A percentile compares a stretch with the other conserved stretches of the same genome.
Conservation (phyloP, 495 filamentous ascomycete species). For the Pseudoneurospora amorphoporcata region DNA sequence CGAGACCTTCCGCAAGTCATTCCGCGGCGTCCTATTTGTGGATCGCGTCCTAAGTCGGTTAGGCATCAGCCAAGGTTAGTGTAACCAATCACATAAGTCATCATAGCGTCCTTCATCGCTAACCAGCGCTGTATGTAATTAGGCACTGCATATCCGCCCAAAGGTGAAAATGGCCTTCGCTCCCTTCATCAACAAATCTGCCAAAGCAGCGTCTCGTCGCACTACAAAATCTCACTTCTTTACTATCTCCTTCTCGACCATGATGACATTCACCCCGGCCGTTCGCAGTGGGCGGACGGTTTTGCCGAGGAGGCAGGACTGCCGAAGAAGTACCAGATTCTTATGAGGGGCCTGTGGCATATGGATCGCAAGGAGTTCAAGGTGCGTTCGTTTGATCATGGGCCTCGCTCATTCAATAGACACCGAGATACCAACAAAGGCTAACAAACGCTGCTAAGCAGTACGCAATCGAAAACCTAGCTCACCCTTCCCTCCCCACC, state of each 20-base stretch:
- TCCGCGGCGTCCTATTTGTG: constrained; percentile 62
- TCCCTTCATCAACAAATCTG: constrained; percentile 56
- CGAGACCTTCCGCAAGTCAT: constrained; percentile 46
- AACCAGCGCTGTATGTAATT: constrained; percentile 16
- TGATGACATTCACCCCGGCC: constrained; percentile 37
- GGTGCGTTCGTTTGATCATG: constrained; percentile 21
- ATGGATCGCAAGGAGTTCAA: constrained; percentile 62
- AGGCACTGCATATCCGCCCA: constrained; percentile 58
- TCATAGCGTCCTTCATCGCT: neutral
- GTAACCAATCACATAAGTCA: neutral
- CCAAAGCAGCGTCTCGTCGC: constrained; percentile 44
- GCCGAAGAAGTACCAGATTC: constrained; percentile 59
- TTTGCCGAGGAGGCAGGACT: constrained; percentile 40
- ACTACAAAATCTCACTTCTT: constrained; percentile 67
- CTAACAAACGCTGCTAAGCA: constrained; percentile 18
- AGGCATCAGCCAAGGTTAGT: constrained; percentile 38
- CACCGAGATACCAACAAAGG: neutral
- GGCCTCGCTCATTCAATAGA: neutral
- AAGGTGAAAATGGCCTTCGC: constrained; percentile 50
- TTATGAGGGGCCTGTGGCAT: constrained; percentile 73
- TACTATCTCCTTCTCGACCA: constrained; percentile 74
- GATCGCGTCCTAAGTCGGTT: constrained; percentile 62
- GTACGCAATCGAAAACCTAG: constrained; percentile 60
- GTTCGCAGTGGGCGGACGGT: constrained; percentile 38
- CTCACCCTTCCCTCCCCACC: constrained; percentile 63